Evolutionary conservation across 1,284 basidiomycete species (phyloP), one percentile per base, ranked within the genome.

Genomic region (Pseudomicrostroma phylloplanum): DNA sequence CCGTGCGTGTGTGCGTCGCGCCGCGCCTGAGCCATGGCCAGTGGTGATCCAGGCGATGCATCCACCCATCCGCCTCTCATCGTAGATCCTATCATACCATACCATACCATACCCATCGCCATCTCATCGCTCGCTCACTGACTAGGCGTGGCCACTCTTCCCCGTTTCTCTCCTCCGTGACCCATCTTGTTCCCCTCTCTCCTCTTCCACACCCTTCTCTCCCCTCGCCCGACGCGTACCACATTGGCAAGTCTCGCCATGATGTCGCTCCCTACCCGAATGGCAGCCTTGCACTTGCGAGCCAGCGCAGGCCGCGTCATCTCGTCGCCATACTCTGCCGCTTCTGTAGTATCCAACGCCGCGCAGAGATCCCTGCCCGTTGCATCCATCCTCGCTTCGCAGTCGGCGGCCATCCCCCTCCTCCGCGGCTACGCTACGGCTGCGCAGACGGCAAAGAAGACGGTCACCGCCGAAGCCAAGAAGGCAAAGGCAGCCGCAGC

Each of bases 201-300:
- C 43, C 43, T 48, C 21, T 3, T 48, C 43, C 43, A 6, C 43
- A 13, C 4, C 43, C 17, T 48, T 48, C 17, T 12, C 12, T 4
- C 43, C 43, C 21, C 43, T n/a, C 4, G 6, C 43, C 21, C 43
- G 43, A n/a, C 43, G 43, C 43, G 30, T 21, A 48, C 21, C 43
- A 48, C 43, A 48, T 36, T 36, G 30, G 30, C 43, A 48, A 48
- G 43, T 48, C 43, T 48, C 43, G 21, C 43, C 43, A 17, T 21
- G 17, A 17, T 21, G 43, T 21, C 43, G 17, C 43, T 48, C 21
- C 43, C 17, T 21, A 48, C 43, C 12, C 43, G 43, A n/a, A 17
- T n/a, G 17, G 21, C 43, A 21, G 17, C 43, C 43, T 48, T 48
- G 6, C 21, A 21, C 43, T 48, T 21, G 43, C 43, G 43, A 48